Percentiles rank a stretch among this genome's conserved stretches.
Evolutionary conservation across 2,329 filamentous ascomycete species (phyloP).

Genomic region (Polytolypa hystricis): DNA sequence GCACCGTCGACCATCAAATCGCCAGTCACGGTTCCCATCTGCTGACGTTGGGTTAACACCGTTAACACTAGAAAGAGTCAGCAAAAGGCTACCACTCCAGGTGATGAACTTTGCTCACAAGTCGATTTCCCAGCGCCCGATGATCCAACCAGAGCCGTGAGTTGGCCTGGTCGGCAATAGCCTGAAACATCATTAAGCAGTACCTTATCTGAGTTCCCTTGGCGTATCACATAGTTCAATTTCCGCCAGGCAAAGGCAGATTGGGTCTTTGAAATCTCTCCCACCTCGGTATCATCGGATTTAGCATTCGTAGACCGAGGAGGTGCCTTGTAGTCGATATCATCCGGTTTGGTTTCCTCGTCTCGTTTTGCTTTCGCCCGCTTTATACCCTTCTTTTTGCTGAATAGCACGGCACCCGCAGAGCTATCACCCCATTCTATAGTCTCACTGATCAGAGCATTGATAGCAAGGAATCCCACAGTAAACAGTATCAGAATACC

Average conservation of each 20-base stretch:
- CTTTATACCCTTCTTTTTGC: conserved; percentile 34
- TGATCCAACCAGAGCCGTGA: conserved; percentile 68
- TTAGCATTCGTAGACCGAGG: conserved; percentile 15
- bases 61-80: conserved; percentile 49
- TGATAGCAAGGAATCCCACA: conserved; percentile 57
- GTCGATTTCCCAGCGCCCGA: conserved; percentile 59
- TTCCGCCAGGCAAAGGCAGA: conserved; percentile 57
- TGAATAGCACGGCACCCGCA: conserved; percentile 55
- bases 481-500: conserved; percentile 63
- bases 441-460: conserved; percentile 54
- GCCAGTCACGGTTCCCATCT: conserved; percentile 46
- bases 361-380: conserved; percentile 29
- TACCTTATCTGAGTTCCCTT: conserved; percentile 44
- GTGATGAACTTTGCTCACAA: conserved; percentile 17
- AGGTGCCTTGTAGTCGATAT: conserved; percentile 2
- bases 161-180: conserved; percentile 61
- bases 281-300: conserved; percentile 16
- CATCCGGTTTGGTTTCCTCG: conserved; percentile 36
- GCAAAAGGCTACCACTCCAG: not conserved
- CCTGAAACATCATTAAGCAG: conserved; percentile 57
- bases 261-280: conserved; percentile 39
- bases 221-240: conserved; percentile 56
- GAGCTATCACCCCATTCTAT: conserved; percentile 49
- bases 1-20: conserved; percentile 54
- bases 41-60: conserved; percentile 57